A percentile compares a stretch with the other conserved stretches of the same genome.
phyloP scores from a whole-genome alignment of 1,284 basidiomycete species.

The Lignosus rhinocerotis region DNA sequence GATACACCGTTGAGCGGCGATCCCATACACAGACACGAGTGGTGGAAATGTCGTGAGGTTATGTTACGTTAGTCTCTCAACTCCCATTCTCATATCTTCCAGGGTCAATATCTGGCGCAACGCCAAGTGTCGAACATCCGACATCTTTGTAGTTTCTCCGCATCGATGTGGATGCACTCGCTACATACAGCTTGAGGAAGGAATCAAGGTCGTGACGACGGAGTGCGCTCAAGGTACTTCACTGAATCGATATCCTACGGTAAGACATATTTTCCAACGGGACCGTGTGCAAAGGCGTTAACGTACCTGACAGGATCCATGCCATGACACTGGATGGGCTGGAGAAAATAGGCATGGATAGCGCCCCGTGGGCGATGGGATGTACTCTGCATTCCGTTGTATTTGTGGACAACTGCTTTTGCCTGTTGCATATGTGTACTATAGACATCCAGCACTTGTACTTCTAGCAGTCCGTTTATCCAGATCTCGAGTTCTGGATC shows the following conservation, averaged over 20 bases:
- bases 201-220: constrained; percentile 11
- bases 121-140: constrained; percentile 38
- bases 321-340: constrained; percentile 6
- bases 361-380: background rate
- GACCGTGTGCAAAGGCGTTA: background rate
- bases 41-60: constrained; percentile 35
- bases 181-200: constrained; percentile 10
- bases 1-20: constrained; percentile 29
- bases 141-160: constrained; percentile 33
- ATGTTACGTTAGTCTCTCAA: background rate
- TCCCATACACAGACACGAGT: constrained; percentile 25
- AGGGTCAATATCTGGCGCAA: constrained; percentile 47
- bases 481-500: constrained; percentile 35
- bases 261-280: background rate
- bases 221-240: background rate
- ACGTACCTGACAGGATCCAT: constrained; percentile 4
- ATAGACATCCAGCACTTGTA: constrained; percentile 10
- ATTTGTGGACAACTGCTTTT: background rate
- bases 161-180: constrained; percentile 3
- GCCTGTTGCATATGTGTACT: constrained; percentile 8
- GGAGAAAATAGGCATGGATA: background rate
- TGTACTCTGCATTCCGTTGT: background rate
- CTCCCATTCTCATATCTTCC: background rate
- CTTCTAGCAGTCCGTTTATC: constrained; percentile 12
- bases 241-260: background rate